Conservation (phyloP, 1,284 basidiomycete species). For the Uromyces viciae-fabae region DNA sequence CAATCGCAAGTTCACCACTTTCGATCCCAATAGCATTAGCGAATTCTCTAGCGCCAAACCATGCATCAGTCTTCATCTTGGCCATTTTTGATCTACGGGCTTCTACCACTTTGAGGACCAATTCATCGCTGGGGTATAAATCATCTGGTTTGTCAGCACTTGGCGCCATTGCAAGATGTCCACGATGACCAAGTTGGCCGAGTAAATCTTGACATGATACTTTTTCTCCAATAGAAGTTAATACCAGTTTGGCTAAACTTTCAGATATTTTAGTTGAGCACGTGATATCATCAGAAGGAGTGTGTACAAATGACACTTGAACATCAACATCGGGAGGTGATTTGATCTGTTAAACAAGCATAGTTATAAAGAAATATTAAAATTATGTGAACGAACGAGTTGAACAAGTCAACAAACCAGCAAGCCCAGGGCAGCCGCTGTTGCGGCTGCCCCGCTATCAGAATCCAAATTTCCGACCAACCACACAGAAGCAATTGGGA, state of each 20-base stretch:
- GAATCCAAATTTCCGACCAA: conserved; percentile 77
- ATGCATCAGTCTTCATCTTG: not conserved
- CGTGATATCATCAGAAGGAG: conserved; percentile 47
- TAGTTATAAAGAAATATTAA: not conserved
- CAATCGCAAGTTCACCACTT: conserved; percentile 63
- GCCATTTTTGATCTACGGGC: not conserved
- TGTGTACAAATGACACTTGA: conserved; percentile 57
- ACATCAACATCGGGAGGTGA: conserved; percentile 47
- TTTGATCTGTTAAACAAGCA: conserved; percentile 39
- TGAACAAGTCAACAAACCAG: conserved; percentile 59
- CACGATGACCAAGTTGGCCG: not conserved
- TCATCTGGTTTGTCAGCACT: not conserved
- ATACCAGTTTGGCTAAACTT: not conserved
- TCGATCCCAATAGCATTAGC: conserved; percentile 59
- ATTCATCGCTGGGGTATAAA: not conserved
- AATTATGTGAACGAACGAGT: not conserved
- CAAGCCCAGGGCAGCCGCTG: conserved; percentile 65
- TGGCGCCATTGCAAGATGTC: not conserved
- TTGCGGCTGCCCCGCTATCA: conserved; percentile 61
- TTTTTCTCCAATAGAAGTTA: not conserved
- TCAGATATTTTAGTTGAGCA: not conserved
- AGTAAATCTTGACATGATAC: not conserved
- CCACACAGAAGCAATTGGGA: conserved; percentile 61
- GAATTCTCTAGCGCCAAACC: conserved; percentile 22
- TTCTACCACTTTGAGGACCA: not conserved